A percentile compares a stretch with the other conserved stretches of the same genome.
These are phyloP conservation scores for Venturia nashicola DNA, from an alignment of 2,329 filamentous ascomycete genomes.

Conservation along the genomic window DNA sequence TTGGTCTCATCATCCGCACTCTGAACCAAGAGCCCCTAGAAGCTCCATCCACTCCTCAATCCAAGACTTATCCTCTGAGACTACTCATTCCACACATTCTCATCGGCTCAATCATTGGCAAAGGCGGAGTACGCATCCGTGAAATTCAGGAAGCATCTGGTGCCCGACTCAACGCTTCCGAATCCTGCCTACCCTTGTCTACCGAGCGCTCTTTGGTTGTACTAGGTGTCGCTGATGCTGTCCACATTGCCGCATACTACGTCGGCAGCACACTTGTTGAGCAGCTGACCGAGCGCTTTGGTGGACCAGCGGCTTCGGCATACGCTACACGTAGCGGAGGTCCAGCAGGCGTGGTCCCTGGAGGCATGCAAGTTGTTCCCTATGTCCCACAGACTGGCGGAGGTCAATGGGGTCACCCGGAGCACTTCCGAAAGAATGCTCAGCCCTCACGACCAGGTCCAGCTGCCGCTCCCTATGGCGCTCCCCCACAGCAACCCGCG, in stretches of 20 bases:
- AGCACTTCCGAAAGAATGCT: conserved; percentile 66
- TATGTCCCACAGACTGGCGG: conserved; percentile 89
- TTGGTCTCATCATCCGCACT: conserved; percentile 94
- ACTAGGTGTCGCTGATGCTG: conserved; percentile 92
- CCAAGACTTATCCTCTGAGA: conserved; percentile 93
- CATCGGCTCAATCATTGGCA: conserved; percentile 97
- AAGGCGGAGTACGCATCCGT: conserved; percentile 87
- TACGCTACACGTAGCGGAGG: conserved; percentile 92
- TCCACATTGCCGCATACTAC: conserved; percentile 98
- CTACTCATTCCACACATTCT: conserved; percentile 93
- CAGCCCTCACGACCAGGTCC: conserved; percentile 53
- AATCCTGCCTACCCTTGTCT: conserved; percentile 85
- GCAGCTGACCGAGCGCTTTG: conserved; percentile 92
- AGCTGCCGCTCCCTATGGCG: conserved; percentile 62
- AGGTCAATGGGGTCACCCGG: conserved; percentile 83
- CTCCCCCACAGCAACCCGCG: conserved; percentile 22
- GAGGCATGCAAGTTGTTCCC: conserved; percentile 98
- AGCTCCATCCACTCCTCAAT: conserved; percentile 77
- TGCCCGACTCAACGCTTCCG: conserved; percentile 89
- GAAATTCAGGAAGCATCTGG: conserved; percentile 98
- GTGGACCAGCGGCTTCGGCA: conserved; percentile 89
- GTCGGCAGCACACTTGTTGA: conserved; percentile 96
- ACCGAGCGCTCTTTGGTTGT: conserved; percentile 97
- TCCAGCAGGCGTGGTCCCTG: conserved; percentile 84
- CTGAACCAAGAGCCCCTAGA: conserved; percentile 93